Evolutionary conservation across 805 yeast species (phyloP).

Genomic region (Saccharomyces mikatae): DNA sequence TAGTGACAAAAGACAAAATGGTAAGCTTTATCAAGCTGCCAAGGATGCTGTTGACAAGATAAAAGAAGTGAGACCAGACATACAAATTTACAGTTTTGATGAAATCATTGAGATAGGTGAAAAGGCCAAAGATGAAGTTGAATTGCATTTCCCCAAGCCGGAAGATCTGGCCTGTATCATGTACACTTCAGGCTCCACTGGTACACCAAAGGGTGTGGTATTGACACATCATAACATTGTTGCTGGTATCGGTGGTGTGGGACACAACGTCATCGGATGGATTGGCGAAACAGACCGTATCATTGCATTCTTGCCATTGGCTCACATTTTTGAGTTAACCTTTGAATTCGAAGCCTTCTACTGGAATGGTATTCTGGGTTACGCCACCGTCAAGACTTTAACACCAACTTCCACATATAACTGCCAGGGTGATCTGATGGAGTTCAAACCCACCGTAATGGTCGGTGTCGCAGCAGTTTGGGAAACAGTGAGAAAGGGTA

Average conservation of each 20-base stretch:
- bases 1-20: conserved; percentile 52
- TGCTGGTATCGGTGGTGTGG: conserved; percentile 80
- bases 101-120: conserved; percentile 62
- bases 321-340: conserved; percentile 89
- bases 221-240: conserved; percentile 57
- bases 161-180: conserved; percentile 53
- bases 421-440: conserved; percentile 81
- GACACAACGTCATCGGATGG: conserved; percentile 48
- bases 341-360: conserved; percentile 71
- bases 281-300: conserved; percentile 59
- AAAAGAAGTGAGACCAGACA: conserved; percentile 61
- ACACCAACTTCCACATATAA: conserved; percentile 74
- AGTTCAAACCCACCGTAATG: conserved; percentile 87
- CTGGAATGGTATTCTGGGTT: conserved; percentile 89
- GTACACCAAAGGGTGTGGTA: conserved; percentile 73
- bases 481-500: conserved; percentile 93
- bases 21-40: conserved; percentile 53
- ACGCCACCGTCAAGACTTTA: conserved; percentile 86
- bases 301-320: conserved; percentile 86
- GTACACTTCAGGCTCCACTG: conserved; percentile 70
- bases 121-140: conserved; percentile 36
- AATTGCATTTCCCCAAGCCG: conserved; percentile 37
- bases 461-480: conserved; percentile 98
- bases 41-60: conserved; percentile 50
- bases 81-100: conserved; percentile 54